Conservation (phyloP, 2,329 filamentous ascomycete genomes). For the Emmonsia crescens region DNA sequence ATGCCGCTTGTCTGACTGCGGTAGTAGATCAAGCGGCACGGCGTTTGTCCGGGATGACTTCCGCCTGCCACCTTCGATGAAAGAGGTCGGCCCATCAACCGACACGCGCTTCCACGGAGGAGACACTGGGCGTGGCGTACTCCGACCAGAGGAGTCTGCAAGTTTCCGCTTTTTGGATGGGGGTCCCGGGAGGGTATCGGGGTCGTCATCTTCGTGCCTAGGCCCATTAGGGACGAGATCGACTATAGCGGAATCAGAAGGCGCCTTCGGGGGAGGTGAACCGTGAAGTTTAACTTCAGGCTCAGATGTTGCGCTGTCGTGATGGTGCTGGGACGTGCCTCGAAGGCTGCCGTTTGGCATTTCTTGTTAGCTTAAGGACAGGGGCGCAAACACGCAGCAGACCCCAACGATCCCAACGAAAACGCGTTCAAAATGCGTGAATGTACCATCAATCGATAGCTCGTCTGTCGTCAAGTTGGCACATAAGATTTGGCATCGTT, state of each 20-base stretch:
- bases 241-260: slow-evolving; percentile 15
- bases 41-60: slow-evolving; percentile 48
- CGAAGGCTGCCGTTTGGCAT: slow-evolving; percentile 38
- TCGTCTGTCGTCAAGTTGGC: slow-evolving; percentile 20
- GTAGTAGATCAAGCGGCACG: slow-evolving; percentile 38
- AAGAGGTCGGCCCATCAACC: slow-evolving; percentile 78
- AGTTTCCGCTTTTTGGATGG: slow-evolving; percentile 38
- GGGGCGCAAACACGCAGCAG: slow-evolving; percentile 30
- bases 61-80: slow-evolving; percentile 53
- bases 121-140: slow-evolving; percentile 44
- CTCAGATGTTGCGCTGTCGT: slow-evolving; percentile 28
- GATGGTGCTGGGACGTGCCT: slow-evolving; percentile 26
- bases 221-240: slow-evolving; percentile 10
- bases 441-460: slow-evolving; percentile 34
- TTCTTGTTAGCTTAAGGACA: slow-evolving; percentile 32
- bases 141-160: slow-evolving; percentile 27
- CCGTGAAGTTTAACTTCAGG: slow-evolving; percentile 17
- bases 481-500: slow-evolving; percentile 35
- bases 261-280: slow-evolving; percentile 14
- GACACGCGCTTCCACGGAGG: slow-evolving; percentile 87
- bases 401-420: slow-evolving; percentile 38
- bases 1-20: slow-evolving; percentile 37
- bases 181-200: slow-evolving; percentile 27
- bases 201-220: slow-evolving; percentile 21
- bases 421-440: slow-evolving; percentile 24